Evolutionary conservation across 495 filamentous ascomycete genomes (phyloP).

Genomic region (Parmelia sp.): DNA sequence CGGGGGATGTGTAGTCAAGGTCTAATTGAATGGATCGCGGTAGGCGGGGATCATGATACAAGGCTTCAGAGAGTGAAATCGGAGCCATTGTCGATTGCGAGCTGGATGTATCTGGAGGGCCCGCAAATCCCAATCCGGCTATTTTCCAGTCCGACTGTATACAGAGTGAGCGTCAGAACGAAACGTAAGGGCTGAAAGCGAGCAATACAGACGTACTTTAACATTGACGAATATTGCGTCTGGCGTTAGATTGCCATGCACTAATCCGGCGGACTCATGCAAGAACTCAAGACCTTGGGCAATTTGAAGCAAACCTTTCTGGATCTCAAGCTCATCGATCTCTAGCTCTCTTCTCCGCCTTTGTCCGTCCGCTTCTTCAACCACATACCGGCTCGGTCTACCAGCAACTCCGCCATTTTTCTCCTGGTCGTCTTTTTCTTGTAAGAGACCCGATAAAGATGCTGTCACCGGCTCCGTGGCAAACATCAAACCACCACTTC

Average conservation of each 20-base stretch:
- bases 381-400: slow-evolving; percentile 69
- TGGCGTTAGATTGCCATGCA: slow-evolving; percentile 91
- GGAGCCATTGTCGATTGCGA: slow-evolving; percentile 63
- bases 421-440: slow-evolving; percentile 90
- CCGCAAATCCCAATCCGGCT: slow-evolving; percentile 83
- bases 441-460: slow-evolving; percentile 72
- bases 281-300: slow-evolving; percentile 93
- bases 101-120: slow-evolving; percentile 60
- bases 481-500: slow-evolving; percentile 88
- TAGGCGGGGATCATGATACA: slow-evolving; percentile 77
- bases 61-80: slow-evolving; percentile 73
- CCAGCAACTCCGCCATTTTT: slow-evolving; percentile 56
- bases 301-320: slow-evolving; percentile 89
- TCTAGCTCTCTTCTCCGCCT: slow-evolving; percentile 76
- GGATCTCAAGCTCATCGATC: slow-evolving; percentile 95
- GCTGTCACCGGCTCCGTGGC: slow-evolving; percentile 86
- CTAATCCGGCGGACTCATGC: slow-evolving; percentile 88
- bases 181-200: neutral
- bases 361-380: slow-evolving; percentile 69
- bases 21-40: slow-evolving; percentile 80
- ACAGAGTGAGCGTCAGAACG: slow-evolving; percentile 22
- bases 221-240: slow-evolving; percentile 93
- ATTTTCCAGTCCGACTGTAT: slow-evolving; percentile 95
- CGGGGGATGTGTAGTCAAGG: slow-evolving; percentile 87
- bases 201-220: slow-evolving; percentile 52